These are phyloP conservation scores for Kazachstania psychrophila DNA, from an alignment of 805 yeast genomes.

Conservation along the genomic window DNA sequence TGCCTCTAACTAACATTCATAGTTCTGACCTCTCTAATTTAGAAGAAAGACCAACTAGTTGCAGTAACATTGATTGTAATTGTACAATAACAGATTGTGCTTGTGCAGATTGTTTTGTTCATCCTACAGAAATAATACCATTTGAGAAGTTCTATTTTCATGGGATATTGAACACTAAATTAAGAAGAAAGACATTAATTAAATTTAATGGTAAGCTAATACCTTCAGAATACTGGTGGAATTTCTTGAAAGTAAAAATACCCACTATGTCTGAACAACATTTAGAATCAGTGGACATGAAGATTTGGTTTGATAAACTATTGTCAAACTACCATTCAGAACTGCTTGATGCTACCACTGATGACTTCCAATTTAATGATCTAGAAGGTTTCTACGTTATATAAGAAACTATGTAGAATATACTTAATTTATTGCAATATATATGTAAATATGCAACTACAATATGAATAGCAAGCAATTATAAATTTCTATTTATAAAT, in stretches of 20 bases:
- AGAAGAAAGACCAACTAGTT: constrained; percentile 2
- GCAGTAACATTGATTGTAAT: constrained; percentile 11
- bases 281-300: constrained; percentile 18
- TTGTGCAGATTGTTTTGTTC: constrained; percentile 19
- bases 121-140: constrained; percentile 22
- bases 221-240: constrained; percentile 31
- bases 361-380: constrained; percentile 6
- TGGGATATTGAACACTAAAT: constrained; percentile 21
- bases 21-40: constrained; percentile 3
- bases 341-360: constrained; percentile 10
- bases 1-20: constrained; percentile 21
- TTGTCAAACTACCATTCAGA: constrained; percentile 14
- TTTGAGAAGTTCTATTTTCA: constrained; percentile 18
- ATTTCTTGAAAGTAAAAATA: constrained; percentile 20
- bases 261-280: constrained; percentile 18
- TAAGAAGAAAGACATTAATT: constrained; percentile 23
- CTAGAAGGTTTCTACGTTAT: constrained; percentile 11
- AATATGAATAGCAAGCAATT: not conserved
- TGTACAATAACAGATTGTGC: constrained; percentile 20
- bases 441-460: not conserved
- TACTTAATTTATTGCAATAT: not conserved
- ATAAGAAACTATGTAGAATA: not conserved
- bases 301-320: constrained; percentile 24
- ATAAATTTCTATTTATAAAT: not conserved
- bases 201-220: constrained; percentile 22